Evolutionary conservation across 2,329 filamentous ascomycete species (phyloP).

Genomic region (Phialocephala subalpina): DNA sequence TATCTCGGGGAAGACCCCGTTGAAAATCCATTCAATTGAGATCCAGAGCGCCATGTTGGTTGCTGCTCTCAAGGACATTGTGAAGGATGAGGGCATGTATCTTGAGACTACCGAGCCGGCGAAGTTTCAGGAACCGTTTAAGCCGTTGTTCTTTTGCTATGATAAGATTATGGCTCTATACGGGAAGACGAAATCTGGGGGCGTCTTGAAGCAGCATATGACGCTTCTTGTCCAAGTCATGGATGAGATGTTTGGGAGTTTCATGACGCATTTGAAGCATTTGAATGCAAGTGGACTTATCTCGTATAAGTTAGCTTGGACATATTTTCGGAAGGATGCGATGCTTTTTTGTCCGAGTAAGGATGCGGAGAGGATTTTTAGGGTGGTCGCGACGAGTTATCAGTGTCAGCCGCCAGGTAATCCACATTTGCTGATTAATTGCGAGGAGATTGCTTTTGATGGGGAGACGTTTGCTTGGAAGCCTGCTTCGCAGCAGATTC

Average conservation of each 20-base stretch:
- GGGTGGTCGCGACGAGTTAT: constrained; percentile 27
- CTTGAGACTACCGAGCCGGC: constrained; percentile 49
- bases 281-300: constrained; percentile 50
- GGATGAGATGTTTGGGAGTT: constrained; percentile 53
- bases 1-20: constrained; percentile 48
- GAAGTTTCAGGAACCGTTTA: constrained; percentile 51
- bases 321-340: constrained; percentile 51
- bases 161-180: constrained; percentile 50
- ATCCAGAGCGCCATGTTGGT: constrained; percentile 54
- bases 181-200: constrained; percentile 36
- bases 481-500: constrained; percentile 43
- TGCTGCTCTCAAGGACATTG: constrained; percentile 51
- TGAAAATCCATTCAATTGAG: constrained; percentile 52
- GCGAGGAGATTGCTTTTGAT: constrained; percentile 51
- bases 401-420: not conserved
- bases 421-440: constrained; percentile 30
- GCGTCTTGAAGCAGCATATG: constrained; percentile 48
- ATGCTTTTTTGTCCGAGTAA: constrained; percentile 49
- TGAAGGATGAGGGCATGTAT: constrained; percentile 51
- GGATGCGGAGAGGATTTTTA: constrained; percentile 51
- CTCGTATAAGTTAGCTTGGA: constrained; percentile 53
- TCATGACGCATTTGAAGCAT: constrained; percentile 47
- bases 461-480: constrained; percentile 54
- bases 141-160: constrained; percentile 53
- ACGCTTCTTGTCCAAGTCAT: constrained; percentile 51